These are phyloP conservation scores for Verruconis gallopava DNA, from an alignment of 2,329 filamentous ascomycete genomes.

Conservation along the genomic window DNA sequence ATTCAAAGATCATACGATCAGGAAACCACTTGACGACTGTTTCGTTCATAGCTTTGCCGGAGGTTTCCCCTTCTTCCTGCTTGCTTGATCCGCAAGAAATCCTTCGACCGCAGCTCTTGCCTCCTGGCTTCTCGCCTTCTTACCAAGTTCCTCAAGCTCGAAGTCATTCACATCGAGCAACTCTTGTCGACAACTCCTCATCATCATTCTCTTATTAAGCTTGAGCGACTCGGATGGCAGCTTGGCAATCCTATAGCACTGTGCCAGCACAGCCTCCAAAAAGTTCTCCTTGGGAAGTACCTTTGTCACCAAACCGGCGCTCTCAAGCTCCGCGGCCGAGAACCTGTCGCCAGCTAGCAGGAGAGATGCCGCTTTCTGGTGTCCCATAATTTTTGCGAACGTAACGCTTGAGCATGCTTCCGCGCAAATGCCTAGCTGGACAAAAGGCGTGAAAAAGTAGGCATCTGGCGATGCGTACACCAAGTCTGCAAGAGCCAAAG, in stretches of 20 bases:
- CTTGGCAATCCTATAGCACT: constrained; percentile 12
- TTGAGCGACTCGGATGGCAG: constrained; percentile 11
- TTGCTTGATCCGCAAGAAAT: not conserved
- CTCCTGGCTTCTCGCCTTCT: constrained; percentile 2
- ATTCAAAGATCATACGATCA: too few relatives aligned
- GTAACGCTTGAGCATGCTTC: constrained; percentile 16
- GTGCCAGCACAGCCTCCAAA: constrained; percentile 11
- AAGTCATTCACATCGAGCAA: constrained; percentile 13
- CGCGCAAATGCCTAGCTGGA: constrained; percentile 16
- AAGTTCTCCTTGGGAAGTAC: constrained; percentile 13
- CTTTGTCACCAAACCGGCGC: constrained; percentile 15
- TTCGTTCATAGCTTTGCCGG: not conserved
- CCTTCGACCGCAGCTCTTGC: not conserved
- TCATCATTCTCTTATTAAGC: constrained; percentile 15
- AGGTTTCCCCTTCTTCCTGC: not conserved
- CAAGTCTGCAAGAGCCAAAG: constrained; percentile 16
- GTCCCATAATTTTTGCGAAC: constrained; percentile 15
- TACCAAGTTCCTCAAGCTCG: constrained; percentile 3
- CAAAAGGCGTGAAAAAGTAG: constrained; percentile 17
- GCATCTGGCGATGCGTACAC: constrained; percentile 16
- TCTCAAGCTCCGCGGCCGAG: constrained; percentile 12
- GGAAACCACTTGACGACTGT: too few relatives aligned
- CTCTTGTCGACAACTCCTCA: constrained; percentile 11
- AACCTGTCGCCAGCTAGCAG: constrained; percentile 15
- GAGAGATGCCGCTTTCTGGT: constrained; percentile 14